A percentile compares a stretch with the other conserved stretches of the same genome.
phyloP scores from a whole-genome alignment of 768 basidiomycete species.

The Tulasnella sp. region DNA sequence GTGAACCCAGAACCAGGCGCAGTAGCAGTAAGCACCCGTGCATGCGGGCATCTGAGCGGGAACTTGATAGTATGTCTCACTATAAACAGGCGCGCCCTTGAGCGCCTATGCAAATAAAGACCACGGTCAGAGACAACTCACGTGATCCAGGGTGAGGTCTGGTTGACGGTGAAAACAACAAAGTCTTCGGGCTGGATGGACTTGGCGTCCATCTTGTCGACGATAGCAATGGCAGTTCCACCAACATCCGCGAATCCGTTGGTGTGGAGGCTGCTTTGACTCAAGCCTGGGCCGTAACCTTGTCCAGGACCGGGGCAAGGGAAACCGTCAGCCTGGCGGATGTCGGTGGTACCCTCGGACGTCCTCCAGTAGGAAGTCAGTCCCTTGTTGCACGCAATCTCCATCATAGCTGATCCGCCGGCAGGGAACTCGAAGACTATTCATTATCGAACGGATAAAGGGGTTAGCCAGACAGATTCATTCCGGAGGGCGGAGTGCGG shows the following conservation, averaged over 20 bases:
- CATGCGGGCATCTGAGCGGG: slow-evolving; percentile 60
- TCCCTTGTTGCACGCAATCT: slow-evolving; percentile 51
- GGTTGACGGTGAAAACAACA: slow-evolving; percentile 62
- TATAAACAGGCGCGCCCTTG: slow-evolving; percentile 41
- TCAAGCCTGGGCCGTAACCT: slow-evolving; percentile 13
- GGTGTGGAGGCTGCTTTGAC: slow-evolving; percentile 41
- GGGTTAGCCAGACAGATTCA: not conserved
- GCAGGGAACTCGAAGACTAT: slow-evolving; percentile 47
- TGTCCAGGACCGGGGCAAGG: slow-evolving; percentile 45
- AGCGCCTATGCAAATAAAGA: not conserved
- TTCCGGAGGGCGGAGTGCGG: not conserved
- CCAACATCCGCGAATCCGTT: slow-evolving; percentile 42
- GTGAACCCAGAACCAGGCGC: slow-evolving; percentile 69
- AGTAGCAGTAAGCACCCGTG: slow-evolving; percentile 49
- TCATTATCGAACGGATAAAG: not conserved
- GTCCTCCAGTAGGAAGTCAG: slow-evolving; percentile 41
- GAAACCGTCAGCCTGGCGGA: slow-evolving; percentile 1
- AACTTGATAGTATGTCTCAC: slow-evolving; percentile 59
- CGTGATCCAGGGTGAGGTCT: slow-evolving; percentile 30
- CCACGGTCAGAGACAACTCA: not conserved
- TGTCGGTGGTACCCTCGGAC: not conserved
- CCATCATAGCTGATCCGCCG: slow-evolving; percentile 38
- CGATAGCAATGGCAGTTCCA: slow-evolving; percentile 62
- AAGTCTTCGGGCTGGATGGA: slow-evolving; percentile 57
- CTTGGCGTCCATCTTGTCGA: slow-evolving; percentile 55